Evolutionary conservation across 2,329 filamentous ascomycete species (phyloP).

Genomic region (Nemania serpens): DNA sequence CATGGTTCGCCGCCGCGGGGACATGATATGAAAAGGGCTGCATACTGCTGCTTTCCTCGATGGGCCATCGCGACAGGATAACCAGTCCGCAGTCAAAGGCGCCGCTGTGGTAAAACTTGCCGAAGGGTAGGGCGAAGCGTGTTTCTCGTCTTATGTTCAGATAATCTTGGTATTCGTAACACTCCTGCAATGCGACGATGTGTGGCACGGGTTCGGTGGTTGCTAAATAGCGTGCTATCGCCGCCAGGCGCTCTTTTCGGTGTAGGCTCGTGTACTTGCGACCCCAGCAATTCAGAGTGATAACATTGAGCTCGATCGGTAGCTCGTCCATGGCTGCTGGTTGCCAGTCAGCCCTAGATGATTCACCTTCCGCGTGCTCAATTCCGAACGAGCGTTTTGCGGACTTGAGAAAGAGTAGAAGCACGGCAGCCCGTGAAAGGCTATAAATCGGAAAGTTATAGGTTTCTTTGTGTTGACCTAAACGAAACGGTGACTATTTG

Average conservation of each 20-base stretch:
- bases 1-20: not conserved
- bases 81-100: slow-evolving; percentile 88
- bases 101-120: slow-evolving; percentile 90
- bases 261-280: slow-evolving; percentile 83
- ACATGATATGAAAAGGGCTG: not conserved
- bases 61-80: slow-evolving; percentile 89
- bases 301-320: slow-evolving; percentile 70
- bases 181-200: slow-evolving; percentile 94
- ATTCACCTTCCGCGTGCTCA: not conserved
- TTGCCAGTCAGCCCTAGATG: too few species aligned
- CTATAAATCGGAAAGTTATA: slow-evolving; percentile 4
- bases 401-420: not conserved
- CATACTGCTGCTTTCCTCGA: slow-evolving; percentile 72
- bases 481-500: not conserved
- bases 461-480: not conserved
- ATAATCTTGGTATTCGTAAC: slow-evolving; percentile 88
- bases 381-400: not conserved
- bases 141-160: slow-evolving; percentile 75
- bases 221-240: slow-evolving; percentile 84
- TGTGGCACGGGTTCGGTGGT: slow-evolving; percentile 69
- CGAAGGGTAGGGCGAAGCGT: slow-evolving; percentile 76
- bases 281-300: slow-evolving; percentile 97
- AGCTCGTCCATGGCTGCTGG: slow-evolving; percentile 35
- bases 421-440: not conserved
- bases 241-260: slow-evolving; percentile 75